Base-by-base conservation (phyloP, 2,329 filamentous ascomycete genomes). In the Incumbomyces lentus region DNA sequence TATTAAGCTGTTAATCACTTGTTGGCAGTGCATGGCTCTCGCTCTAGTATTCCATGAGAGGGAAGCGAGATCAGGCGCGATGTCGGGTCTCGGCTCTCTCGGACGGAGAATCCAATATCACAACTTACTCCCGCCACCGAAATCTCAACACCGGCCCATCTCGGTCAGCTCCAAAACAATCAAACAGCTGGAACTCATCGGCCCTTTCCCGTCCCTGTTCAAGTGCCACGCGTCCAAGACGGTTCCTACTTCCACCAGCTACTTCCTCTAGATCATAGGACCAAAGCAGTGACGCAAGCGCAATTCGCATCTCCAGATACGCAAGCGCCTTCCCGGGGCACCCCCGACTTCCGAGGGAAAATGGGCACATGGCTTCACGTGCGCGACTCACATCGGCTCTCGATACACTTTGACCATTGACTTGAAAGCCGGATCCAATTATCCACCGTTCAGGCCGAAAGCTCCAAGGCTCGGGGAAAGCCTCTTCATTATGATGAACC, bases 311-410 rank as follows among this genome's bases (percentile, higher is more conserved):
- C 49, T 69, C 66, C 58, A 67, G 63, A 40, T 67, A 60, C 2
- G 67, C 67, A 62, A 69, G 61, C 33, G 61, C 61, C 54, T 68
- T 68, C 4, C 66, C 67, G 48, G 67, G 62, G 44, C 67, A 69
- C 1, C 65, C 65, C 1, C 66, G 60, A 1, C 63, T 64, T 1
- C 67, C 67, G 32, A 68, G 63, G 35, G 62, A 65, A 42, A 69
- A 69, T 5, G 51, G 38, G 33, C 42, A 86, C 64, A 85, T 90
- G 0, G 84, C 84, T 30, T 71, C 73, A 42, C 82, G 75, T 2
- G 83, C 81, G 22, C 4, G 22, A 26, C 22, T 26, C 22, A 26
- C 4, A 26, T 26, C 22, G 4, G 22, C 22, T 26, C 8, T 26
- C 22, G 22, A 26, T 4, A 68, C 58, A 2, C 70, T 66, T 1